Percentiles rank a stretch among this genome's conserved stretches.
Conservation (phyloP, 2,329 filamentous ascomycete genomes). For the Stachybotrys echinatus region DNA sequence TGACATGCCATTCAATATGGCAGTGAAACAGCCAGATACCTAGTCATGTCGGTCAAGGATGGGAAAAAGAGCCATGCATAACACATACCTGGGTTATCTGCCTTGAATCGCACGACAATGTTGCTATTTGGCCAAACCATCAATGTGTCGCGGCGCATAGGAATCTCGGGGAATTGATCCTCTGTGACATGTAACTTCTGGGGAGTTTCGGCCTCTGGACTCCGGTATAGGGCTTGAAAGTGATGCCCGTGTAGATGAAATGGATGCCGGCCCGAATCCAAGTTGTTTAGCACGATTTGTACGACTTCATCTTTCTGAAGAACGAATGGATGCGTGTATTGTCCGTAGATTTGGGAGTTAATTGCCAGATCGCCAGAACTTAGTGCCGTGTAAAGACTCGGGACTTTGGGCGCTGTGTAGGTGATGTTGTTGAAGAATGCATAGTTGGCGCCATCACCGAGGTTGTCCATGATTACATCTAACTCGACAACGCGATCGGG, state of each 20-base stretch:
- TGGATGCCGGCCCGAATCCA: constrained; percentile 64
- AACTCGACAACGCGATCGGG: constrained; percentile 62
- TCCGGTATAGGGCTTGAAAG: constrained; percentile 64
- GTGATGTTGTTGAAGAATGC: constrained; percentile 75
- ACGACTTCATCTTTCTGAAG: constrained; percentile 64
- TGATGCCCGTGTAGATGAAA: constrained; percentile 76
- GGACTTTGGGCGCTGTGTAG: constrained; percentile 70
- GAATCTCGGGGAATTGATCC: constrained; percentile 44
- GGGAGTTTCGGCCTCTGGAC: constrained; percentile 49
- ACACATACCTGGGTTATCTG: constrained; percentile 61
- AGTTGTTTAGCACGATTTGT: constrained; percentile 73
- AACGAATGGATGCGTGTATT: constrained; percentile 62
- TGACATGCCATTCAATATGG: constrained; percentile 70
- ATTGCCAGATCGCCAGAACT: constrained; percentile 53
- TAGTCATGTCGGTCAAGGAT: constrained; percentile 38
- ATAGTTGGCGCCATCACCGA: constrained; percentile 54
- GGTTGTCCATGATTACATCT: constrained; percentile 56
- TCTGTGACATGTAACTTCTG: constrained; percentile 38
- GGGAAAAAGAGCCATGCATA: constrained; percentile 11
- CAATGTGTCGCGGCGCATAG: constrained; percentile 65
- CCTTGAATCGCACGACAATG: constrained; percentile 61
- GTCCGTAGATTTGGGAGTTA: constrained; percentile 60
- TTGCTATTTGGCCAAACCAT: constrained; percentile 60
- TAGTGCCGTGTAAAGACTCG: constrained; percentile 72
- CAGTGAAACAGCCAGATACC: constrained; percentile 76